Base-by-base conservation (phyloP, 495 filamentous ascomycete species). In the Tuber aestivum region DNA sequence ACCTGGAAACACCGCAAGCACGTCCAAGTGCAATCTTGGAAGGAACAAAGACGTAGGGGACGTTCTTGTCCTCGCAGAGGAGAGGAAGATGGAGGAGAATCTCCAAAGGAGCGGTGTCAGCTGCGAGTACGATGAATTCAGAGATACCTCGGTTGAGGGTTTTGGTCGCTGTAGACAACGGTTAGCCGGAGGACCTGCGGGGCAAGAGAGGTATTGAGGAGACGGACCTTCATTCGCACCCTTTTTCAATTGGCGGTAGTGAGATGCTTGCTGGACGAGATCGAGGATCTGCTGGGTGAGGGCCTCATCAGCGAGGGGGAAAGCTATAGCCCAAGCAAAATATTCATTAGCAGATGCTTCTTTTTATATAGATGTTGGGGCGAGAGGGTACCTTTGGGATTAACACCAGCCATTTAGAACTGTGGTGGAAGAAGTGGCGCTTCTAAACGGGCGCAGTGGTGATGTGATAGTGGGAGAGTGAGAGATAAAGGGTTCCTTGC, bases 51-150 rank as follows among this genome's bases (percentile, higher is more conserved):
- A 92, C 90, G 84, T 93, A 92, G 44, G 87, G 86, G 7, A 90
- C 87, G 82, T 89, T 93, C 86, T 94, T 94, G 86, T 94, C 92
- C 82, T 95, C 93, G 79, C 89, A 91, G 35, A 97, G 89, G 3
- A 97, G 89, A 21, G 95, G 95, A 10, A 99, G 87, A 85, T 97
- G 95, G 37, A 99, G 89, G 70, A 98, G 88, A 77, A 98, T 97
- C 70, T 92, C 91, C n/a, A 97, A 86, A 38, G 94, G 94, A 48
- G 88, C 86, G 71, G 92, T 93, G 82, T 97, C 95, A 69, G 93
- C 94, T 69, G 95, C 94, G 65, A 97, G 89, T 76, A 97, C 88
- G 80, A 97, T 89, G 73, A 99, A 87, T 84, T 98, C 95, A 80
- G 90, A 88, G 78, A 92, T 93, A 84, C 95, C 95, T 40, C 93